phyloP scores from a whole-genome alignment of 768 basidiomycete species.

The Pulveroboletus sp. region DNA sequence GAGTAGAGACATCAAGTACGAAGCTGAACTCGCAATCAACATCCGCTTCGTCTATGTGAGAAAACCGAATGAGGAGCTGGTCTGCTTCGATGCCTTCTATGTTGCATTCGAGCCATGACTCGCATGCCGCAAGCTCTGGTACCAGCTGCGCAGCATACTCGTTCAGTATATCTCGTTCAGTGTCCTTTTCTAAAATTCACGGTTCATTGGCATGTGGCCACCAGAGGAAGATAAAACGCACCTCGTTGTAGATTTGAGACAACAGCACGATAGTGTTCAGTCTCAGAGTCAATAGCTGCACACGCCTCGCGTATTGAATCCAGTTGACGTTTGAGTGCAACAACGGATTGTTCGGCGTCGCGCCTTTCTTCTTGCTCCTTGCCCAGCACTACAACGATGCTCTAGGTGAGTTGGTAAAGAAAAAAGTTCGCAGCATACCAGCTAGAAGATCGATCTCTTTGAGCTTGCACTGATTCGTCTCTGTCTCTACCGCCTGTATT shows the following conservation, averaged over 20 bases:
- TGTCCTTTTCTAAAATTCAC: slow-evolving; percentile 51
- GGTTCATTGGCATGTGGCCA: not conserved
- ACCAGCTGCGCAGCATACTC: slow-evolving; percentile 46
- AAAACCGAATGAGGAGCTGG: slow-evolving; percentile 70
- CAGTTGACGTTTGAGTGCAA: slow-evolving; percentile 62
- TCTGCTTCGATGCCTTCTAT: slow-evolving; percentile 79
- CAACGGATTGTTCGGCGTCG: slow-evolving; percentile 58
- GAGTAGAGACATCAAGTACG: slow-evolving; percentile 65
- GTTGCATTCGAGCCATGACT: slow-evolving; percentile 53
- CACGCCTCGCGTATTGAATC: slow-evolving; percentile 57
- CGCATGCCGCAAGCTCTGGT: slow-evolving; percentile 54
- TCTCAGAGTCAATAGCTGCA: slow-evolving; percentile 57
- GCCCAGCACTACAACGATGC: slow-evolving; percentile 46
- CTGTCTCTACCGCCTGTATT: slow-evolving; percentile 55
- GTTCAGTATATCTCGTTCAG: slow-evolving; percentile 55
- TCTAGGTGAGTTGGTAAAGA: not conserved
- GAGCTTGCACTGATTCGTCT: slow-evolving; percentile 72
- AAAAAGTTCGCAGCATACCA: slow-evolving; percentile 42
- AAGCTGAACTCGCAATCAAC: slow-evolving; percentile 63
- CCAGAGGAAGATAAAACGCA: slow-evolving; percentile 24
- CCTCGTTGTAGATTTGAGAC: slow-evolving; percentile 63
- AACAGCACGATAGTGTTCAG: slow-evolving; percentile 64
- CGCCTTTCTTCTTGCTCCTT: slow-evolving; percentile 69
- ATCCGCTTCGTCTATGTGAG: slow-evolving; percentile 54
- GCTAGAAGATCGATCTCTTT: slow-evolving; percentile 75